Conservation (phyloP, 495 filamentous ascomycete species). For the Trichoderma orchidacearum region DNA sequence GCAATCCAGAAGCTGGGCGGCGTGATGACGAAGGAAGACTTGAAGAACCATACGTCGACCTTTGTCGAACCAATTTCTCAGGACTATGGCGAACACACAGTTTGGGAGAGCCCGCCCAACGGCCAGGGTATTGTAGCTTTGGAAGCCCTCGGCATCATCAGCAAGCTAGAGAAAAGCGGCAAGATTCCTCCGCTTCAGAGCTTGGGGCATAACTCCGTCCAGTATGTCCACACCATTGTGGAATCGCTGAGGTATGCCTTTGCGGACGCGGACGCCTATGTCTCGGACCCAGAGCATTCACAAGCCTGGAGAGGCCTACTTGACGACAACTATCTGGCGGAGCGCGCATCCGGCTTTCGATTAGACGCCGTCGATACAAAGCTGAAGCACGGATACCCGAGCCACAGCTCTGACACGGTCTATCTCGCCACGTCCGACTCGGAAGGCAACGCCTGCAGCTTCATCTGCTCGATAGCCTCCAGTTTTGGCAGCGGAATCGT, state of each 20-base stretch:
- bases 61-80: conserved; percentile 70
- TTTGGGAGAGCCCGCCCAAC: conserved; percentile 96
- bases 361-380: conserved; percentile 8
- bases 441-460: conserved; percentile 81
- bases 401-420: conserved; percentile 63
- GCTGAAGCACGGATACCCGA: conserved; percentile 41
- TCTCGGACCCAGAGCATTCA: conserved; percentile 63
- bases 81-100: conserved; percentile 48
- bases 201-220: conserved; percentile 53
- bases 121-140: conserved; percentile 92
- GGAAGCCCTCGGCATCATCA: conserved; percentile 82
- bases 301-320: conserved; percentile 54
- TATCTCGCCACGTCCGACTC: conserved; percentile 78
- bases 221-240: conserved; percentile 83
- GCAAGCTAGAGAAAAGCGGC: conserved; percentile 58
- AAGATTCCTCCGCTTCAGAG: conserved; percentile 53
- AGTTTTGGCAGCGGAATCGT: conserved; percentile 86
- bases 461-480: conserved; percentile 91
- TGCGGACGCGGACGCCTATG: conserved; percentile 78
- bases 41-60: conserved; percentile 55
- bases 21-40: conserved; percentile 63
- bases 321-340: conserved; percentile 26
- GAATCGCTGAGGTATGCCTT: conserved; percentile 87
- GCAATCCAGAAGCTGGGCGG: conserved; percentile 66
- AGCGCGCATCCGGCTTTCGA: conserved; percentile 25